phyloP scores from a whole-genome alignment of 2,329 filamentous ascomycete species.

The Fusarium nanum region DNA sequence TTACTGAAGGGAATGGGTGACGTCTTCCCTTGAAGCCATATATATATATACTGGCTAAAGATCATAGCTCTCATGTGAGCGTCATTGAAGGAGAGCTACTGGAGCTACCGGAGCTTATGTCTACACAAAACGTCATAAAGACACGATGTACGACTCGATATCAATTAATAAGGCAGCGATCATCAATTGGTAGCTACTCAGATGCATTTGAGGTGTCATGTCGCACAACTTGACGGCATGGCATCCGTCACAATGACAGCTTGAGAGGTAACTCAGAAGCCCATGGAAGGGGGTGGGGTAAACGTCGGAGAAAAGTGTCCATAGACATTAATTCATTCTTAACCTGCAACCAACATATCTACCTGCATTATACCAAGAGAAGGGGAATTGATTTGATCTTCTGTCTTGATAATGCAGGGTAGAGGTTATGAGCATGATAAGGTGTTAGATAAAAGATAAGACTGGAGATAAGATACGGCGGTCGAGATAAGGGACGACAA shows the following conservation, averaged over 20 bases:
- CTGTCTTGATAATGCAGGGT: neutral
- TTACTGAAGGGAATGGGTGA: too few species aligned
- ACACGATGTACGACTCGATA: neutral
- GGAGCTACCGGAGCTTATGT: neutral
- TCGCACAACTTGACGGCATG: neutral
- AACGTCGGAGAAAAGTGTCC: too few species aligned
- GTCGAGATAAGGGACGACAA: neutral
- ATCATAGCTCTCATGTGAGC: constrained; percentile 16
- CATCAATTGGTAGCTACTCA: rapidly evolving
- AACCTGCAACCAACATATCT: neutral
- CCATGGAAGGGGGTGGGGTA: neutral
- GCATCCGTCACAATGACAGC: neutral
- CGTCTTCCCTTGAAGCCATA: too few species aligned
- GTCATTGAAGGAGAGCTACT: constrained; percentile 15
- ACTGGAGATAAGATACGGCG: too few species aligned
- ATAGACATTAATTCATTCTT: rapidly evolving
- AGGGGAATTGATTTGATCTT: neutral
- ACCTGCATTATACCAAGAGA: neutral
- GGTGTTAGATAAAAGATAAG: neutral
- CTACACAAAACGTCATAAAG: constrained; percentile 18
- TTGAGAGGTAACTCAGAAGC: neutral
- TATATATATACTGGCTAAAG: neutral
- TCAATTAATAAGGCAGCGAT: neutral
- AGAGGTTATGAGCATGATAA: neutral
- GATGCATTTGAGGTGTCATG: neutral